Base-by-base conservation (phyloP, 371 early-diverging fungal genomes). In the Mortierella sp. region DNA sequence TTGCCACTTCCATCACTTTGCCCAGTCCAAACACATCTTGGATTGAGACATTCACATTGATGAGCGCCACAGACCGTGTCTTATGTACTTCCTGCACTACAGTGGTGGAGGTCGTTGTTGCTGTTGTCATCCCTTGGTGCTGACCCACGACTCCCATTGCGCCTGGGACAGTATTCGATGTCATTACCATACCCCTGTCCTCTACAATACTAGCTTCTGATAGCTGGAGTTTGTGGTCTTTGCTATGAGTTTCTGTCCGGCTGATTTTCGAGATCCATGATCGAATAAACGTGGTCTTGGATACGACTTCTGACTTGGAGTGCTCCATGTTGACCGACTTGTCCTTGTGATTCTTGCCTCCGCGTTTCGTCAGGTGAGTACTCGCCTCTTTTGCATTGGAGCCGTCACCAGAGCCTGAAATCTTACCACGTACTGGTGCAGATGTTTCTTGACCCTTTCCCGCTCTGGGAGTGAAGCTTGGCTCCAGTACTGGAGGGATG, bases 181-280 rank as follows among this genome's bases (percentile, higher is more conserved):
- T 7, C 60, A 7, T 45, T 16, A 58, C n/a, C 53, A 19, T 5
- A 23, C 25, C 11, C 53, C 23, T 53, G 18, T 26, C 26, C 21
- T 23, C 26, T 21, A 12, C 12, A 9, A 19, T 23, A 19, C 12
- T 53, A 26, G 25, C 21, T 21, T 14, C 50, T 14, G 50, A 50
- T 14, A 50, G 14, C 14, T 21, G 50, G 5, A 50, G 50, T 5
- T 50, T 4, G 50, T 50, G 19, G 4, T 46, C 44, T 21, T 59
- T 63, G 19, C 52, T 47, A 7, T 59, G 16, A 23, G 26, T 18
- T 6, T 67, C 60, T 1, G 64, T 21, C 4, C 53, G 68, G n/a
- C 57, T 52, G 9, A 74, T 52, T 59, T 56, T 70, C n/a, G 75
- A 70, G n/a, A 75, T 66, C 75, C 75, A 75, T 2, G 75, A 65